These are phyloP conservation scores for Aureobasidium sp. DNA, from an alignment of 2,329 filamentous ascomycete genomes.

Conservation along the genomic window DNA sequence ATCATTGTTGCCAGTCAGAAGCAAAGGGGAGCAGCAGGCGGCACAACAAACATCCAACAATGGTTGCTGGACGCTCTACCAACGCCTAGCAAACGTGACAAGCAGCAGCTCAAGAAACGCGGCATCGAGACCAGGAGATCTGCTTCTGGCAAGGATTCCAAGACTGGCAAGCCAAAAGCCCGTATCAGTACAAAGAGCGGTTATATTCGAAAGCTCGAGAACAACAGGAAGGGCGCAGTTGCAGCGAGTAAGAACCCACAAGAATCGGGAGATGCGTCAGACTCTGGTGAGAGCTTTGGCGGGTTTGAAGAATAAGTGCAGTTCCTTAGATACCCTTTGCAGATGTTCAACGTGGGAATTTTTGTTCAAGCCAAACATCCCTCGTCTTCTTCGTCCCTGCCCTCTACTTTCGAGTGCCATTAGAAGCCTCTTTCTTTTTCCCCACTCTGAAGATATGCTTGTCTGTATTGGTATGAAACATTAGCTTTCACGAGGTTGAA, in stretches of 20 bases:
- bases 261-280: slow-evolving; percentile 15
- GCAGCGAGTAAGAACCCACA: slow-evolving; percentile 24
- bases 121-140: slow-evolving; percentile 67
- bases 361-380: not conserved
- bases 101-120: slow-evolving; percentile 69
- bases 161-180: slow-evolving; percentile 42
- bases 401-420: not conserved
- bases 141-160: slow-evolving; percentile 32
- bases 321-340: not conserved
- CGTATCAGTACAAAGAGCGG: slow-evolving; percentile 79
- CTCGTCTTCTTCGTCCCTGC: not conserved
- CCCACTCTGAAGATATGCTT: not conserved
- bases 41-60: slow-evolving; percentile 54
- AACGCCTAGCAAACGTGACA: slow-evolving; percentile 72
- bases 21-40: slow-evolving; percentile 46
- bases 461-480: not conserved
- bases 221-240: slow-evolving; percentile 47
- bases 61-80: slow-evolving; percentile 88
- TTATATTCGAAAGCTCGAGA: slow-evolving; percentile 61
- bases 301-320: slow-evolving; percentile 29
- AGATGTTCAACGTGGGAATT: not conserved
- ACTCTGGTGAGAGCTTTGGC: slow-evolving; percentile 32
- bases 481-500: not conserved
- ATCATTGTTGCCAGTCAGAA: slow-evolving; percentile 80
- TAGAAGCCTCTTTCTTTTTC: not conserved